Evolutionary conservation across 805 yeast genomes (phyloP), one percentile per base, ranked within the genome.

Genomic region (Wickerhamiella lipophila): DNA sequence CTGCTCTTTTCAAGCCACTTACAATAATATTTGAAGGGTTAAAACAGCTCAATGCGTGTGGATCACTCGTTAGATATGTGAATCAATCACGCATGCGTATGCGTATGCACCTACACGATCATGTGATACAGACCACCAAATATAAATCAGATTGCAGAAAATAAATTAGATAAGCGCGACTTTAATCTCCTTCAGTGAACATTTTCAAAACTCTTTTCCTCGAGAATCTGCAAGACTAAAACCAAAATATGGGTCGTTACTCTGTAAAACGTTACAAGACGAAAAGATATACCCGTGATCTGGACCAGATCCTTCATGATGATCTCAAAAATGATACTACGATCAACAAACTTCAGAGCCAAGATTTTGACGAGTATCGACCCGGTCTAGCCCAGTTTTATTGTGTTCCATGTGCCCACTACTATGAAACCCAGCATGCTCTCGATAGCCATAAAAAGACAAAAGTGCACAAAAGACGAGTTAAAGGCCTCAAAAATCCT

Each of bases 381-480:
- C 88, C 96, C 0, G 99, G 99, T 1, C 68, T 92, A 55, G 99
- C 96, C 13, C 97, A 92, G 66, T 81, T 77, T 65, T 92, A 85
- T 65, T 92, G 97, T 66, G 73, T 92, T 48, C 95, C 87, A 55
- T 92, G 99, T 71, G 94, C 94, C 44, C 83, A 81, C 62, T 86
- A 92, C 65, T 86, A 78, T 60, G 96, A 88, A 62, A 79, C 80
- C 50, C 86, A 82, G 41, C 63, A 66, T 27, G 82, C 94, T 6
- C 70, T 84, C 49, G 77, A 76, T 52, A 72, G 79, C 12, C 99
- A 92, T 67, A 67, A 74, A 53, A 76, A 77, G 57, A 72, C 82
- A 3, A 88, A 87, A 60, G 74, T 79, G 6, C 99, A 92, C 66
- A 88, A 83, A 64, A 76, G 97, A 65, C 73, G 95, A 61, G 81